Evolutionary conservation across 495 filamentous ascomycete genomes (phyloP).

Genomic region (Aspergillus saccharolyticus): DNA sequence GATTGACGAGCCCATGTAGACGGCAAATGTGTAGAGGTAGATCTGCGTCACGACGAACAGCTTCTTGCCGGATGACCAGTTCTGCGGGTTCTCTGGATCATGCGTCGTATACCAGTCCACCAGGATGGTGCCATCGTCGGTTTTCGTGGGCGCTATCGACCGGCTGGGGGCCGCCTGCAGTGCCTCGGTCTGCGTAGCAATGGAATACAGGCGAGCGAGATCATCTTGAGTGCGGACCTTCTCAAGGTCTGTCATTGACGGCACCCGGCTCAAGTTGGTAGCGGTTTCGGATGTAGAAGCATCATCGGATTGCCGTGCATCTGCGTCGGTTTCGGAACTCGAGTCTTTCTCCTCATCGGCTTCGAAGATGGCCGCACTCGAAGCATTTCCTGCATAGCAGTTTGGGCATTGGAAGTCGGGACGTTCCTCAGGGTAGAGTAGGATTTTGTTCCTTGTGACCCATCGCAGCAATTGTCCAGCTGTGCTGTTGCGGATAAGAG

Average conservation of each 20-base stretch:
- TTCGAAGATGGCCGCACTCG: background rate
- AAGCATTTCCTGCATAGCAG: background rate
- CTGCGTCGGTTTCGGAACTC: background rate
- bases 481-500: background rate
- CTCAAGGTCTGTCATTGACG: background rate
- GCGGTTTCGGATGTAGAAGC: background rate
- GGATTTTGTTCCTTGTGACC: background rate
- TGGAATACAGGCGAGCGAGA: background rate
- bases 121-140: slow-evolving; percentile 10
- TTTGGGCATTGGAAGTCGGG: slow-evolving; percentile 1
- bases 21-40: slow-evolving; percentile 15
- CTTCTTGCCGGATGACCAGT: slow-evolving; percentile 34
- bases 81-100: slow-evolving; percentile 38
- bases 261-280: background rate
- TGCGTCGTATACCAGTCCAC: slow-evolving; percentile 35
- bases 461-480: slow-evolving; percentile 1
- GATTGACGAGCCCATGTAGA: slow-evolving; percentile 22
- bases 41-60: slow-evolving; percentile 14
- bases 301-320: background rate
- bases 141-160: slow-evolving; percentile 3
- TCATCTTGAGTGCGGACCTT: slow-evolving; percentile 2
- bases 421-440: background rate
- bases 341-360: background rate
- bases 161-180: background rate
- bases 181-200: slow-evolving; percentile 3